phyloP scores from a whole-genome alignment of 164 flowering plant genomes.

The Vitis rupestris region DNA sequence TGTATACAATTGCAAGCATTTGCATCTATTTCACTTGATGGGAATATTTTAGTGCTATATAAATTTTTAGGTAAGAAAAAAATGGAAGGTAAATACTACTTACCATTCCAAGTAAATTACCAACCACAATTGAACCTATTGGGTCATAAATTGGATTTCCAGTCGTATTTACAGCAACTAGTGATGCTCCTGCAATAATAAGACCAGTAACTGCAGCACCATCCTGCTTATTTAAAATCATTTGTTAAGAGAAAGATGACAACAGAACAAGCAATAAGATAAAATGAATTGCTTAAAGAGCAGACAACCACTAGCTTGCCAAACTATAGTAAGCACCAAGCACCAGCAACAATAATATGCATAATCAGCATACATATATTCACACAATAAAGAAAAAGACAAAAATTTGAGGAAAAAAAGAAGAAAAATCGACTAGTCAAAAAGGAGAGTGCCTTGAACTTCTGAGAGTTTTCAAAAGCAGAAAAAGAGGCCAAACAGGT shows the following conservation, averaged over 20 bases:
- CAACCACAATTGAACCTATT: conserved; percentile 89
- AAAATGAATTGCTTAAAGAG: too few species aligned
- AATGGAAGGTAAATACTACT: background rate
- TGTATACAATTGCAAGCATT: background rate
- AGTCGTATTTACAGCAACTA: conserved; percentile 83
- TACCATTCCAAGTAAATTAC: conserved; percentile 96
- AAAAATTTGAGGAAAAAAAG: too few species aligned
- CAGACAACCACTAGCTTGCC: too few species aligned
- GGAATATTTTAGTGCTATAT: background rate
- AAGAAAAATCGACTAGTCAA: too few species aligned
- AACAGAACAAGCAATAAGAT: background rate
- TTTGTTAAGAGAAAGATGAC: background rate
- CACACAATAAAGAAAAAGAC: too few species aligned
- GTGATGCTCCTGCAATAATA: conserved; percentile 80
- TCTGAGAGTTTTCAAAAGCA: too few species aligned
- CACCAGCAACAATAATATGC: too few species aligned
- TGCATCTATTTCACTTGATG: background rate
- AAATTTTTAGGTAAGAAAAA: too few species aligned
- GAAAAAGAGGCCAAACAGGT: too few species aligned
- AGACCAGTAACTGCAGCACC: conserved; percentile 99
- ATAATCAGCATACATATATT: too few species aligned
- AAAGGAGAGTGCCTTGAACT: too few species aligned
- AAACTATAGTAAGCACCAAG: too few species aligned
- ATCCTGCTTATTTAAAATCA: conserved; percentile 56
- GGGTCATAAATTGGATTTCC: conserved; percentile 97